Base-by-base conservation (phyloP, 148 eudicot species). In the Limonium bicolor region DNA sequence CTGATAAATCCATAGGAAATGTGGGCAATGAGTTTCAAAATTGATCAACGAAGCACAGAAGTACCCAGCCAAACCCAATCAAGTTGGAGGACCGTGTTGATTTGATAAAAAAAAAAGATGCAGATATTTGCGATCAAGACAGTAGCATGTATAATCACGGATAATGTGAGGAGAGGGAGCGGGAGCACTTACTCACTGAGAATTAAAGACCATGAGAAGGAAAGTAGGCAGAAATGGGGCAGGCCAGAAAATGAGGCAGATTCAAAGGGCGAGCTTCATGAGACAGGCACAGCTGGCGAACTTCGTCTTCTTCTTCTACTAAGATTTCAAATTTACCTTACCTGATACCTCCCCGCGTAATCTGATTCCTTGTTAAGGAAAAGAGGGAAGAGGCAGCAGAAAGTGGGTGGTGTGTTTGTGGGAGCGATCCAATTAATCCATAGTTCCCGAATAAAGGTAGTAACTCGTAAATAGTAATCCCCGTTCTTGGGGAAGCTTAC, bases 311-410 rank as follows among this genome's bases (percentile, higher is more conserved):
- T 43, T 43, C 48, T 20, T 22, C 25, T 29, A 29, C 20, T 16
- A 25, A 12, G 45, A 25, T 41, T 20, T n/a, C 10, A n/a, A 29
- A 29, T 29, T n/a, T 29, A 29, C 7, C 33, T 29, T 1, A 7
- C 33, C 12, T n/a, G 12, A 25, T 5, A 1, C n/a, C 43, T 23
- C 5, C 29, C 17, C 48, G 48, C 48, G 48, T 43, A 43, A 43
- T 43, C 48, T 25, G 48, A 24, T 43, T 43, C 48, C 48, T 43
- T 25, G 18, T n/a, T n/a, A n/a, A 25, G 48, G 19, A 5, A 43
- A 24, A 43, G 27, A 22, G 29, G 29, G 22, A 38, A 20, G 3
- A 20, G 6, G 19, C 15, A 10, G n/a, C 4, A 4, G 24, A 2
- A 17, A 12, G 41, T 16, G 41, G 19, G 21, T n/a, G n/a, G n/a